Percentiles rank a stretch among this genome's conserved stretches.
These are phyloP conservation scores for Paramecium sonneborni DNA, from an alignment of 73 alveolate species.

Conservation along the genomic window DNA sequence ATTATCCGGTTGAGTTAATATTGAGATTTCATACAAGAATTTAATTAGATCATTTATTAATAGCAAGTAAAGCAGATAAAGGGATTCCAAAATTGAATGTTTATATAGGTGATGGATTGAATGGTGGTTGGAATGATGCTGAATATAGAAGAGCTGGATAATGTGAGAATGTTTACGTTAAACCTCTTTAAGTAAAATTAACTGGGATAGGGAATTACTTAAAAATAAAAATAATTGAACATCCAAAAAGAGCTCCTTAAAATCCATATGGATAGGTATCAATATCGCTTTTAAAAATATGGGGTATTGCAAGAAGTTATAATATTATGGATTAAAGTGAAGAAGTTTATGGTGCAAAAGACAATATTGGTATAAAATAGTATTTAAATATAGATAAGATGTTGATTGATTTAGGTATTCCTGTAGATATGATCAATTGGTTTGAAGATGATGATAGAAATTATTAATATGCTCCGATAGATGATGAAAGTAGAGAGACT, in stretches of 20 bases:
- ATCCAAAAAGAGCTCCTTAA: conserved; percentile 82
- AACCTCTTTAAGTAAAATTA: conserved; percentile 70
- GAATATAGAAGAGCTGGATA: conserved; percentile 82
- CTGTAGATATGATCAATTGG: conserved; percentile 90
- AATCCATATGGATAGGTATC: conserved; percentile 96
- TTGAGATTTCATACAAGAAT: conserved; percentile 90
- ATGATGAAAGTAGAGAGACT: conserved; percentile 94
- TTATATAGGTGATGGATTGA: conserved; percentile 95
- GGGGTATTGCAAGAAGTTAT: conserved; percentile 90
- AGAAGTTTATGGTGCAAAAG: conserved; percentile 84
- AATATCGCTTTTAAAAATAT: conserved; percentile 84
- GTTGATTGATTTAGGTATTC: conserved; percentile 95
- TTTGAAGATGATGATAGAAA: conserved; percentile 89
- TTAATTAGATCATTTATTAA: conserved; percentile 85
- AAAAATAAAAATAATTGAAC: conserved; percentile 85
- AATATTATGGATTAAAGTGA: conserved; percentile 84
- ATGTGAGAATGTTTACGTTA: conserved; percentile 62
- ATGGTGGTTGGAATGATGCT: conserved; percentile 94
- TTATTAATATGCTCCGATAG: conserved; percentile 94
- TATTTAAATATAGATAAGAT: conserved; percentile 75
- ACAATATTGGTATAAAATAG: conserved; percentile 69
- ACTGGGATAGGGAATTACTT: conserved; percentile 91
- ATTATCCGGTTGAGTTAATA: conserved; percentile 91
- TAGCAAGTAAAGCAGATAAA: conserved; percentile 90
- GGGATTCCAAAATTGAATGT: conserved; percentile 91